A percentile compares a stretch with the other conserved stretches of the same genome.
Conservation (phyloP, 371 early-diverging fungal genomes). For the Mucor velutinosus region DNA sequence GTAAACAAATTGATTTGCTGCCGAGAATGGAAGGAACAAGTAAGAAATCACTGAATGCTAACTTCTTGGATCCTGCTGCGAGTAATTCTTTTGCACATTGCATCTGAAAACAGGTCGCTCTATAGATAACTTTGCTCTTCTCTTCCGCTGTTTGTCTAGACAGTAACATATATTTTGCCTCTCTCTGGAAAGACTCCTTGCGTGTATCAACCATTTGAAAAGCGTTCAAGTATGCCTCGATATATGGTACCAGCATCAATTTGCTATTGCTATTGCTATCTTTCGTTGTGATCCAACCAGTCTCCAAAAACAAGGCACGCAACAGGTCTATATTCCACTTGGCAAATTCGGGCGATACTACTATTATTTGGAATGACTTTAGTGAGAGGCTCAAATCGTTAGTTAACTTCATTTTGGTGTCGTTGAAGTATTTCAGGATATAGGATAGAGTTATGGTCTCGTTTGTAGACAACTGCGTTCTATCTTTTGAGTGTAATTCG, state of each 20-base stretch:
- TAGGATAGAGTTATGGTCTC: no score
- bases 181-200: neutral
- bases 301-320: neutral
- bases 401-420: no score
- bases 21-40: neutral
- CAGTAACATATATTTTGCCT: neutral
- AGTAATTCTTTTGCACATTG: neutral
- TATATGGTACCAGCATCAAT: neutral
- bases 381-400: no score
- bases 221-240: neutral
- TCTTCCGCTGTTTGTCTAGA: neutral
- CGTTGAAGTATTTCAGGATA: no score
- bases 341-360: no score
- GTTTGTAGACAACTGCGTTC: no score
- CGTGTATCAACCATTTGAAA: neutral
- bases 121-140: neutral
- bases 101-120: neutral
- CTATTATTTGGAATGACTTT: no score
- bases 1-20: neutral
- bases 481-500: no score
- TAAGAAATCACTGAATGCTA: neutral
- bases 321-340: no score
- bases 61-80: neutral
- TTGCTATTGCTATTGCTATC: neutral
- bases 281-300: neutral